Evolutionary conservation across 352 stramenopile species (phyloP).

Genomic region (Pythium phragmitis): DNA sequence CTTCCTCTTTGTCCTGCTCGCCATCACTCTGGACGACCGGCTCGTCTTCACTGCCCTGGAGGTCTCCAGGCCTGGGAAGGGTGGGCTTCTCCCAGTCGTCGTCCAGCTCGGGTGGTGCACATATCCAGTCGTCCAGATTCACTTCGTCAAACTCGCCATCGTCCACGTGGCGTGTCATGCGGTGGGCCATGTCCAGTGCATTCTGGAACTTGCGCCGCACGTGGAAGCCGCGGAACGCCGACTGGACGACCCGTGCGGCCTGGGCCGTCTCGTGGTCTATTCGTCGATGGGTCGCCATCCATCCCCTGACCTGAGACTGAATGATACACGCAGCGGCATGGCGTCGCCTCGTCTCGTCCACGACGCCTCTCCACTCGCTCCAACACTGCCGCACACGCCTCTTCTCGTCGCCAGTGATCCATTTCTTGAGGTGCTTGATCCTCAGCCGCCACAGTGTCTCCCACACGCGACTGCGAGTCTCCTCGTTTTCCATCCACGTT

Average conservation of each 20-base stretch:
- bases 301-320: not conserved
- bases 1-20: conserved; percentile 6
- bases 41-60: not conserved
- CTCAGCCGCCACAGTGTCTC: conserved; percentile 17
- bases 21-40: not conserved
- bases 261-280: conserved; percentile 12
- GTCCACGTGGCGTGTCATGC: conserved; percentile 20
- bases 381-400: not conserved
- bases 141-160: conserved; percentile 47
- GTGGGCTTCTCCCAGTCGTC: conserved; percentile 62
- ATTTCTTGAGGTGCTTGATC: conserved; percentile 14
- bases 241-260: conserved; percentile 58
- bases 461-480: conserved; percentile 14
- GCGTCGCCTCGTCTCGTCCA: not conserved
- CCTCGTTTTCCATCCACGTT: conserved; percentile 5
- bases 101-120: conserved; percentile 49
- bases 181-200: conserved; percentile 49
- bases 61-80: conserved; percentile 9
- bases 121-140: conserved; percentile 57
- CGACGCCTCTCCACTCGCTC: not conserved
- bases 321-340: conserved; percentile 14
- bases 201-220: conserved; percentile 65
- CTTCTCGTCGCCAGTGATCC: not conserved
- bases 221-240: conserved; percentile 66
- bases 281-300: not conserved